Base-by-base conservation (phyloP, 768 basidiomycete species). In the Leccinum imitatum region DNA sequence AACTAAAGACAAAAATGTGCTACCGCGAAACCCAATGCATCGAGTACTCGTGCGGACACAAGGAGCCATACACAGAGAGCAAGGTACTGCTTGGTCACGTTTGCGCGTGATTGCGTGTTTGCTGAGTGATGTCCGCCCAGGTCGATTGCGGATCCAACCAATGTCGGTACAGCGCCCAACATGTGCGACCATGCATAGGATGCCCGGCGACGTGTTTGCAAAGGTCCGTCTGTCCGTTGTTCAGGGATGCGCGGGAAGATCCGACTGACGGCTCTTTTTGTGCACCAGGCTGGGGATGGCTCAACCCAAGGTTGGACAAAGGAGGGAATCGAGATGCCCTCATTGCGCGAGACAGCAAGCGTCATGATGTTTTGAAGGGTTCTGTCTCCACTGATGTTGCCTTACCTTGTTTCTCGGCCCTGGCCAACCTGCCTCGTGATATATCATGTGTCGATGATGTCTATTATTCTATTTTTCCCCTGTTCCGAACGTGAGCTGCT, bases 131-230 rank as follows among this genome's bases (percentile, higher is more conserved):
- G 61, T 25, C 46, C 31, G 25, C 7, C 44, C 30, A 82, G 81
- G 71, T 81, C 56, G 80, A 82, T 62, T 82, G 81, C 56, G 62
- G 67, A 31, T 72, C 72, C 47, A 59, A 59, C 60, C 66, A 60
- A 48, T 82, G 81, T 62, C 77, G 80, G 53, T 82, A 82, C 60
- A 82, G 80, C 57, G 58, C 69, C 6, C 50, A 57, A 9, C 81
- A 82, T 60, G 54, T 57, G 27, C 54, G 67, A 10, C 65, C 72
- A 7, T 80, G 81, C 62, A 39, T 59, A 10, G 71, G 65, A 15
- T 82, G 81, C 53, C 4, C 74, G 21, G 57, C 71, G 51, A 79
- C 75, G 6, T 82, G 81, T 62, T 60, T 30, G 25, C 79, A 80
- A 67, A 73, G 71, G 81, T 81, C 52, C 27, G 76, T 61, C 35